Evolutionary conservation across 371 early-diverging fungal genomes (phyloP).

Genomic region (Dichotomocladium elegans): DNA sequence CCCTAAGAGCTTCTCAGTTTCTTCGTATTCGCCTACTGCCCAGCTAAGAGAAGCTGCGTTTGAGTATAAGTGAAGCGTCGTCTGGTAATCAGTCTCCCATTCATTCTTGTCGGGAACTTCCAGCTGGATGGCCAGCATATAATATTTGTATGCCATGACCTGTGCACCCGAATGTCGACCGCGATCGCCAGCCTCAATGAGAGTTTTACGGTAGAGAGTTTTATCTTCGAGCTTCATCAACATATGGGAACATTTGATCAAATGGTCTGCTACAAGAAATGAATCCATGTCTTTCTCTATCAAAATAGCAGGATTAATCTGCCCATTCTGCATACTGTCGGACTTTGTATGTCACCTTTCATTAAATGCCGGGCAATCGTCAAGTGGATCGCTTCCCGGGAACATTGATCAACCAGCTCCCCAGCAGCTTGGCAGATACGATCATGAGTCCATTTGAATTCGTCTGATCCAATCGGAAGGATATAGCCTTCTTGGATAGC

Average conservation of each 20-base stretch:
- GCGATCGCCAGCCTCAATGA: conserved; percentile 32
- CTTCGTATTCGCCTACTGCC: conserved; percentile 33
- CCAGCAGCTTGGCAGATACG: conserved; percentile 47
- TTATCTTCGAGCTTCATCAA: conserved; percentile 17
- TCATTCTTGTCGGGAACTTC: neutral
- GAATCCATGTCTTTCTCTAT: conserved; percentile 22
- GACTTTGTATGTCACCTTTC: conserved; percentile 12
- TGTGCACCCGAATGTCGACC: conserved; percentile 40
- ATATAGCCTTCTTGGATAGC: conserved; percentile 45
- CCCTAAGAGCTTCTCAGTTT: conserved; percentile 21
- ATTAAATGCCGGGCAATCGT: conserved; percentile 33
- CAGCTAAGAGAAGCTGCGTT: conserved; percentile 35
- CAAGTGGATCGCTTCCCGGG: conserved; percentile 31
- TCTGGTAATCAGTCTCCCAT: conserved; percentile 21
- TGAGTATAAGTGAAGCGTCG: conserved; percentile 23
- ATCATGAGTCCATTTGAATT: conserved; percentile 47
- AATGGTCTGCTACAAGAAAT: conserved; percentile 36
- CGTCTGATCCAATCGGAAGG: conserved; percentile 33
- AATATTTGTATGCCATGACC: conserved; percentile 30
- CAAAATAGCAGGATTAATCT: neutral
- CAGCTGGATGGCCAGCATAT: conserved; percentile 28
- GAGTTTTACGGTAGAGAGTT: conserved; percentile 15
- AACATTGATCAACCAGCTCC: conserved; percentile 30
- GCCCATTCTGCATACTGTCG: neutral
- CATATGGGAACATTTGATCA: conserved; percentile 29